Evolutionary conservation across 2,329 filamentous ascomycete species (phyloP), one percentile per base, ranked within the genome.

Genomic region (Diaporthe sp.): DNA sequence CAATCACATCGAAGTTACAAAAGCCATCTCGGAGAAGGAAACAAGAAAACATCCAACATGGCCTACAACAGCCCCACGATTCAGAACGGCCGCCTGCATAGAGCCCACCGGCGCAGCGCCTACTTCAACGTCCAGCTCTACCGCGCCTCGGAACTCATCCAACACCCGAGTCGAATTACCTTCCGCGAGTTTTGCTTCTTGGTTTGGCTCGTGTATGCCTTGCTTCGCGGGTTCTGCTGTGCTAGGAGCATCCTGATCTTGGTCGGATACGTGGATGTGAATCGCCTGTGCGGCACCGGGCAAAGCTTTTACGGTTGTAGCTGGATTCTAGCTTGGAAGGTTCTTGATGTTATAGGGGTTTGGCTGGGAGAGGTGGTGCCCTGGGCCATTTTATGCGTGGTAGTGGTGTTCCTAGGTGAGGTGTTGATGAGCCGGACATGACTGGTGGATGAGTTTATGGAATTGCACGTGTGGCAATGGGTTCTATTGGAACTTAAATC

Each of bases 351-450:
- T 2, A 12, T 44, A 7, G 67, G 42, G 17, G 6, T 44, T 9
- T 79, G 75, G 77, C 51, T 55, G 2, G 51, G 28, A 6, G 63
- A 60, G 12, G 72, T 79, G 1, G 49, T 77, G 34, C 77, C 79
- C 2, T 80, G 79, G 78, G 77, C 61, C 4, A 13, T 79, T 13
- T 7, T 76, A 4, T 73, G 31, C 15, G 73, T 49, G 1, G 73
- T 75, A 9, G 67, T 25, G 4, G 72, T 77, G 7, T 77, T 80
- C 57, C 22, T 76, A n/a, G 77, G 44, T 3, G 78, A 80, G 72
- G 75, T 76, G 73, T 10, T 74, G 9, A n/a, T 65, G 47, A 28
- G 4, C 15, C 39, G 13, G 13, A 42, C 12, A 49, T 70, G 37
- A 42, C 0, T 42, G 1, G n/a, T 39, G 49, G 22, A 17, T 9